A percentile compares a stretch with the other conserved stretches of the same genome.
These are phyloP conservation scores for Coffea canephora DNA, from an alignment of 257 asterid genomes.

Conservation along the genomic window DNA sequence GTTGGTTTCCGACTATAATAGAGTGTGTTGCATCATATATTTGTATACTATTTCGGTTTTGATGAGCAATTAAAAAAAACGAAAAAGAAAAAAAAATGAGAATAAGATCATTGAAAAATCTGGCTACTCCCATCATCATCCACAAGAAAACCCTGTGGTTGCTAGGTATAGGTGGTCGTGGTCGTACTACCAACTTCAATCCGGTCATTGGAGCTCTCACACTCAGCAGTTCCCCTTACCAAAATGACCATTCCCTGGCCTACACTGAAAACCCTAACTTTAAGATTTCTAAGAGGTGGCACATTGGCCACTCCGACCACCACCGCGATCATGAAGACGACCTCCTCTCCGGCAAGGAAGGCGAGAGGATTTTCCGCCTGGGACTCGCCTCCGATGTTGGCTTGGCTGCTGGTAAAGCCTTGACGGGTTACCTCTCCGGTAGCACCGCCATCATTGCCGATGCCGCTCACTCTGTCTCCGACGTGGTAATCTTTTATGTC, in stretches of 20 bases:
- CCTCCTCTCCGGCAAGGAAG: conserved; percentile 52
- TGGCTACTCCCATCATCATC: conserved; percentile 24
- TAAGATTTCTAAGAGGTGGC: conserved; percentile 66
- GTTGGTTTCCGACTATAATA: no score
- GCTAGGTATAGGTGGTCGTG: background rate
- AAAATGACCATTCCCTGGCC: conserved; percentile 17
- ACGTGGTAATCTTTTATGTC: conserved; percentile 59
- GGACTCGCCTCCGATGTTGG: conserved; percentile 91
- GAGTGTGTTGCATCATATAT: no score
- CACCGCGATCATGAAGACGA: conserved; percentile 43
- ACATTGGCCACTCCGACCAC: conserved; percentile 59
- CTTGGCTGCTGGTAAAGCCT: conserved; percentile 80
- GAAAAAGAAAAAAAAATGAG: conserved; percentile 37
- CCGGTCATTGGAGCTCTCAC: conserved; percentile 14
- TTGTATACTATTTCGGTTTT: no score
- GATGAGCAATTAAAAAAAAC: no score
- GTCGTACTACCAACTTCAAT: conserved; percentile 2
- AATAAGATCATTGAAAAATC: conserved; percentile 38
- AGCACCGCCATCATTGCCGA: conserved; percentile 97
- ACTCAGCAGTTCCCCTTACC: conserved; percentile 23
- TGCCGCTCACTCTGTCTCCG: conserved; percentile 93
- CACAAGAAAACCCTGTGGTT: conserved; percentile 23
- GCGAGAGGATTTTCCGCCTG: conserved; percentile 82
- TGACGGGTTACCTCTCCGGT: conserved; percentile 83
- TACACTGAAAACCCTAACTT: conserved; percentile 46